Base-by-base conservation (phyloP, 2,329 filamentous ascomycete species). In the Botrytis fabae region DNA sequence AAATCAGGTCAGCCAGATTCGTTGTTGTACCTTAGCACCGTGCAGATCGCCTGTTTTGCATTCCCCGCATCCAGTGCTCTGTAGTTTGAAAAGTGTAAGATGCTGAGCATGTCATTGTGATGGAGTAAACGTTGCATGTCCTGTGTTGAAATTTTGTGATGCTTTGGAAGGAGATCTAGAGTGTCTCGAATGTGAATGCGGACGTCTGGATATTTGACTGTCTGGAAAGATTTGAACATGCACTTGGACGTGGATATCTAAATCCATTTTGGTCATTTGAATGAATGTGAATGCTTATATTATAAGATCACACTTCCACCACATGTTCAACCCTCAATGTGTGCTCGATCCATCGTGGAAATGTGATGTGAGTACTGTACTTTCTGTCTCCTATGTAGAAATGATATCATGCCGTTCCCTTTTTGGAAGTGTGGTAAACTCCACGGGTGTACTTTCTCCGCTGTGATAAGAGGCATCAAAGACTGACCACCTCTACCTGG, bases 1-100 rank as follows among this genome's bases (percentile, higher is more conserved):
- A 71, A 59, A 66, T 35, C 62, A 71, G 60, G 64, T 32, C 62
- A 65, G 60, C 68, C 61, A 66, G 51, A 62, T 69, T 69, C 42
- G 57, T 69, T 63, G 20, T 62, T 48, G 38, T 63, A 61, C 64
- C 38, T 57, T 57, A 42, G 65, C 65, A 69, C 38, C 51, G 28
- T 73, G 54, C 69, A 70, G 42, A 46, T 70, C 48, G 66, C 65
- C 51, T 66, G 62, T 68, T 57, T 48, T 72, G 28, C 32, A 63
- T 46, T 46, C 57, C 69, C 60, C 65, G 51, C 48, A 57, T 25
- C 32, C 25, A 16, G 38, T 57, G 48, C 48, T 68, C 38, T 68
- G 28, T 57, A 38, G 48, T 38, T n/a, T 68, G 48, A 57, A 16
- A 68, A 28, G 16, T 40, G 35, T 57, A n/a, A 68, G 48, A 68